phyloP scores from a whole-genome alignment of 371 early-diverging fungal genomes.

The Mucor irregularis region DNA sequence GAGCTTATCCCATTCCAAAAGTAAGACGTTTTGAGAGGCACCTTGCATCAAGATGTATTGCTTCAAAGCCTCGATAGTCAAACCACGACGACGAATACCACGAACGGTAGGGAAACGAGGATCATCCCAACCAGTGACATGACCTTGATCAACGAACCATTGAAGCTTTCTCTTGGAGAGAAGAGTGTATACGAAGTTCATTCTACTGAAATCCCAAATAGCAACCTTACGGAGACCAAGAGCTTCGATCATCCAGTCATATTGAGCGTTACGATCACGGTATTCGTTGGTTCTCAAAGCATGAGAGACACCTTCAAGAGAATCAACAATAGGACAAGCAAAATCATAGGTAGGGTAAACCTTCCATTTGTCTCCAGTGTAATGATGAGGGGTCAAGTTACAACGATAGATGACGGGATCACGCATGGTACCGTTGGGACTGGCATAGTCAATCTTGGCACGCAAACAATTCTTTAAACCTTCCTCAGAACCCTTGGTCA shows the following conservation, averaged over 20 bases:
- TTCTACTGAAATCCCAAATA: constrained; percentile 94
- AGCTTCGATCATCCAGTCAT: constrained; percentile 97
- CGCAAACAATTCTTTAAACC: constrained; percentile 92
- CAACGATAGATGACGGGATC: constrained; percentile 99
- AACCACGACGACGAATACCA: constrained; percentile 97
- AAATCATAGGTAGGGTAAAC: constrained; percentile 99
- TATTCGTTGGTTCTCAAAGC: constrained; percentile 99
- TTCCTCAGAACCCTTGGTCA: constrained; percentile 88
- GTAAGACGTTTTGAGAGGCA: constrained; percentile 92
- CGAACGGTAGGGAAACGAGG: constrained; percentile 99
- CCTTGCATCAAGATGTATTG: constrained; percentile 99
- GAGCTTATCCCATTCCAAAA: constrained; percentile 99
- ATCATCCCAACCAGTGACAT: constrained; percentile 99
- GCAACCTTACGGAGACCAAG: constrained; percentile 86
- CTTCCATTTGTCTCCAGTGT: constrained; percentile 90
- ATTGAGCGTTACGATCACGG: constrained; percentile 98
- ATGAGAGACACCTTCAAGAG: constrained; percentile 98
- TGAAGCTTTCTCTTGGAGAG: constrained; percentile 99
- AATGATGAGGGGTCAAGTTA: constrained; percentile 94
- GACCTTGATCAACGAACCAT: constrained; percentile 93
- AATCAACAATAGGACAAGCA: constrained; percentile 98
- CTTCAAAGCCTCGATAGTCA: constrained; percentile 98
- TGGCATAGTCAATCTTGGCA: constrained; percentile 97
- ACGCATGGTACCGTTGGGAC: constrained; percentile 96
- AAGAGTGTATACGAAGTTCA: constrained; percentile 99